Evolutionary conservation across 768 basidiomycete genomes (phyloP), one percentile per base, ranked within the genome.

Genomic region (Phlegmacium glaucopus): DNA sequence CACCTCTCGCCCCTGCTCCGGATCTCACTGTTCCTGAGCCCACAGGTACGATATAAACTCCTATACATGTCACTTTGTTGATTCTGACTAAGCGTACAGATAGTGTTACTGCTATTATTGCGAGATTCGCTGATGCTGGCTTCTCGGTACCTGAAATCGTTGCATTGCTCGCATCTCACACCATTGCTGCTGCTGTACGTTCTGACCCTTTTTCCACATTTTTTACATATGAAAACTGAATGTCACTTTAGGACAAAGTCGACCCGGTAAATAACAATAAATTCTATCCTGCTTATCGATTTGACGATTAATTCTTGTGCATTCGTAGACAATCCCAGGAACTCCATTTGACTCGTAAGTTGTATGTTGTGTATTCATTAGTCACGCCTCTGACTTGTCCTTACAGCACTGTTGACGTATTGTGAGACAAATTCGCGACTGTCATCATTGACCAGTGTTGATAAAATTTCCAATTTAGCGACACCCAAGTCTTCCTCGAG

Each of bases 401-500:
- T 22, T 22, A 2, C 22, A 22, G 22, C 9, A 54, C 53, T 9
- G 48, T 46, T 13, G 38, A 28, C 13, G 50, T 49, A 12, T 54
- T 54, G 53, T 54, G 29, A 17, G 53, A 17, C n/a, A 7, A 26
- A 28, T 1, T 11, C 13, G 17, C 18, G 28, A n/a, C 25, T 36
- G 18, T 11, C 2, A 0, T 9, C 7, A 10, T 11, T 34, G 2
- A 34, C 2, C 22, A 34, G n/a, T 34, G n/a, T n/a, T 34, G 32
- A 34, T 34, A 34, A 4, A n/a, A 13, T 18, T 6, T 17, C 5
- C n/a, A 38, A 36, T 13, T 13, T 29, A 52, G 51, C 42, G 68
- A 69, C 52, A 61, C 65, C 18, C 66, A 69, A 52, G 50, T 69
- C 35, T 68, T 58, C 58, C 46, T 70, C 26, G 68, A 71, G 50